Percentiles rank a stretch among this genome's conserved stretches.
These are phyloP conservation scores for Pichia sp. DNA, from an alignment of 1,139 yeast species.

Conservation along the genomic window DNA sequence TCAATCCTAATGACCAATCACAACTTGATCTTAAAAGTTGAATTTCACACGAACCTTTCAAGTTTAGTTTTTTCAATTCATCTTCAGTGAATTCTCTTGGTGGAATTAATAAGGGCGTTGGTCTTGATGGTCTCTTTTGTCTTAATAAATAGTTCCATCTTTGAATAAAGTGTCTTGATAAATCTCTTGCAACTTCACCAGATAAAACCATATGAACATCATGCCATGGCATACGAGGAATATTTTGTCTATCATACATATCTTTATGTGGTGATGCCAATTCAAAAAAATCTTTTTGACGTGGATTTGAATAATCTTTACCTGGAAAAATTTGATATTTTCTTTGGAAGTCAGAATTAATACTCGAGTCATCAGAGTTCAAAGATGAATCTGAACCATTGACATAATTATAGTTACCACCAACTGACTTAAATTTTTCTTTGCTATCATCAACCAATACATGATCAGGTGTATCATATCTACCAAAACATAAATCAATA, in stretches of 20 bases:
- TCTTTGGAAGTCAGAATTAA: slow-evolving; percentile 11
- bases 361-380: neutral
- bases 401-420: neutral
- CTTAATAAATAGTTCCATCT: slow-evolving; percentile 93
- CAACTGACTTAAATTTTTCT: slow-evolving; percentile 8
- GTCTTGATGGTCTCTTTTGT: slow-evolving; percentile 90
- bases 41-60: slow-evolving; percentile 85
- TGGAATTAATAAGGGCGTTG: slow-evolving; percentile 86
- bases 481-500: slow-evolving; percentile 88
- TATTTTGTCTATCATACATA: slow-evolving; percentile 75
- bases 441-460: slow-evolving; percentile 71
- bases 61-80: slow-evolving; percentile 56
- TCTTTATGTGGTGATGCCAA: slow-evolving; percentile 85
- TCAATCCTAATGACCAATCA: slow-evolving; percentile 85
- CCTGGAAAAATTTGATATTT: slow-evolving; percentile 82
- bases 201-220: slow-evolving; percentile 95
- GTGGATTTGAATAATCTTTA: slow-evolving; percentile 93
- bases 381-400: neutral
- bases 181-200: slow-evolving; percentile 93
- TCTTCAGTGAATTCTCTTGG: slow-evolving; percentile 80
- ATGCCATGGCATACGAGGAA: slow-evolving; percentile 99
- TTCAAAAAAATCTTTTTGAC: slow-evolving; percentile 78
- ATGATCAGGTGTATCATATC: slow-evolving; percentile 96
- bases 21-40: slow-evolving; percentile 88
- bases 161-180: slow-evolving; percentile 91